These are phyloP conservation scores for Lepiota subincarnata DNA, from an alignment of 768 basidiomycete species.

Conservation along the genomic window DNA sequence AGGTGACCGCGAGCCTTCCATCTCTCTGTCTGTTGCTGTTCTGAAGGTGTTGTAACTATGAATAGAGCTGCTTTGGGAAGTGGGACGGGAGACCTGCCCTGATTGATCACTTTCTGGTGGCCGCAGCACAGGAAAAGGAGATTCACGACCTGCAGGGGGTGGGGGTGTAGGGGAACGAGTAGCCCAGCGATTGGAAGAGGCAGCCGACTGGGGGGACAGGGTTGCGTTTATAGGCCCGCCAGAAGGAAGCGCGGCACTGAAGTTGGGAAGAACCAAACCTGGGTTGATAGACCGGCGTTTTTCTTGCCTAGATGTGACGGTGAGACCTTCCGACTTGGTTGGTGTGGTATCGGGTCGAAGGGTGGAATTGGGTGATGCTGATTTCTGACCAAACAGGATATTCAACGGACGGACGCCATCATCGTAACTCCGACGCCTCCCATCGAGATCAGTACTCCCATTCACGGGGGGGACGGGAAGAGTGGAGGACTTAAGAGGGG, in stretches of 20 bases:
- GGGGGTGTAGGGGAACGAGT: constrained; percentile 25
- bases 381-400: constrained; percentile 28
- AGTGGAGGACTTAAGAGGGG: constrained; percentile 35
- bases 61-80: constrained; percentile 27
- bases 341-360: constrained; percentile 14
- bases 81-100: constrained; percentile 20
- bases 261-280: constrained; percentile 32
- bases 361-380: constrained; percentile 15
- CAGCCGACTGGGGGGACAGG: constrained; percentile 28
- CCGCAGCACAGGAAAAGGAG: not conserved
- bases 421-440: constrained; percentile 39
- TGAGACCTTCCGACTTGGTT: constrained; percentile 25
- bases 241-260: constrained; percentile 21
- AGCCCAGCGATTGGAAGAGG: constrained; percentile 20
- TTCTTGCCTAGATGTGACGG: constrained; percentile 35
- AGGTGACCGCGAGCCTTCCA: constrained; percentile 32
- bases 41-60: constrained; percentile 23
- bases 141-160: constrained; percentile 15
- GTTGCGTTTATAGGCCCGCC: constrained; percentile 21
- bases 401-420: constrained; percentile 41
- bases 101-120: not conserved
- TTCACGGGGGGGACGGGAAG: constrained; percentile 31
- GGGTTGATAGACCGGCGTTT: constrained; percentile 51
- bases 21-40: constrained; percentile 17
- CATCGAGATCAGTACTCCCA: constrained; percentile 21